Conservation (phyloP, 176 grass and related monocot genomes). For the Musa itinerans region DNA sequence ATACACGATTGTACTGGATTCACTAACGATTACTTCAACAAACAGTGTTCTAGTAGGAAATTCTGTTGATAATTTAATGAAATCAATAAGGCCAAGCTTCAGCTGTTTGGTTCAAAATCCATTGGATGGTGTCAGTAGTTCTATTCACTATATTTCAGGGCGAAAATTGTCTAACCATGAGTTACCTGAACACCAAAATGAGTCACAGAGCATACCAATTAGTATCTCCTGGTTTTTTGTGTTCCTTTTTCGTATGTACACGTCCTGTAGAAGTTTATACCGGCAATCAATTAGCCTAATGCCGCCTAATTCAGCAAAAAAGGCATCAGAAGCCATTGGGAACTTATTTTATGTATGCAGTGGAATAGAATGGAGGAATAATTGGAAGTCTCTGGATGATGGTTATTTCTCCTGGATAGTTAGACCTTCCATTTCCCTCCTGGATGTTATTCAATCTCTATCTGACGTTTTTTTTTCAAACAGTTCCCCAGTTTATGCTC, state of each 20-base stretch:
- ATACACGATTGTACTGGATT: conserved; percentile 60
- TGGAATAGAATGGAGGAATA: conserved; percentile 68
- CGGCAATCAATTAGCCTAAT: conserved; percentile 67
- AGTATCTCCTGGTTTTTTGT: conserved; percentile 45
- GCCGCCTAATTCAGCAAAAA: conserved; percentile 64
- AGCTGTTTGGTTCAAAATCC: conserved; percentile 46
- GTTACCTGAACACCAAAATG: conserved; percentile 25
- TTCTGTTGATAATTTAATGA: conserved; percentile 66
- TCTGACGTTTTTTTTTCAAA: conserved; percentile 39
- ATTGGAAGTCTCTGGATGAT: conserved; percentile 31
- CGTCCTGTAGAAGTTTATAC: conserved; percentile 67
- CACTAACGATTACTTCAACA: conserved; percentile 59
- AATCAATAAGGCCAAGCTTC: conserved; percentile 49
- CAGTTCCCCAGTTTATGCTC: conserved; percentile 27
- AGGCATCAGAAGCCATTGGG: conserved; percentile 53
- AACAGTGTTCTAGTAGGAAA: conserved; percentile 66
- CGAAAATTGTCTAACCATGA: conserved; percentile 26
- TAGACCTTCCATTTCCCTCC: conserved; percentile 43
- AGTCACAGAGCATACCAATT: conserved; percentile 18
- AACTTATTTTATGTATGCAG: conserved; percentile 48
- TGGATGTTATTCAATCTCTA: conserved; percentile 47
- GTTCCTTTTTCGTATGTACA: conserved; percentile 65
- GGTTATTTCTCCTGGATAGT: conserved; percentile 87
- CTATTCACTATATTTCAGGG: conserved; percentile 40
- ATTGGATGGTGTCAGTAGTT: conserved; percentile 35